Base-by-base conservation (phyloP, 2,329 filamentous ascomycete species). In the Beauveria brongniartii region DNA sequence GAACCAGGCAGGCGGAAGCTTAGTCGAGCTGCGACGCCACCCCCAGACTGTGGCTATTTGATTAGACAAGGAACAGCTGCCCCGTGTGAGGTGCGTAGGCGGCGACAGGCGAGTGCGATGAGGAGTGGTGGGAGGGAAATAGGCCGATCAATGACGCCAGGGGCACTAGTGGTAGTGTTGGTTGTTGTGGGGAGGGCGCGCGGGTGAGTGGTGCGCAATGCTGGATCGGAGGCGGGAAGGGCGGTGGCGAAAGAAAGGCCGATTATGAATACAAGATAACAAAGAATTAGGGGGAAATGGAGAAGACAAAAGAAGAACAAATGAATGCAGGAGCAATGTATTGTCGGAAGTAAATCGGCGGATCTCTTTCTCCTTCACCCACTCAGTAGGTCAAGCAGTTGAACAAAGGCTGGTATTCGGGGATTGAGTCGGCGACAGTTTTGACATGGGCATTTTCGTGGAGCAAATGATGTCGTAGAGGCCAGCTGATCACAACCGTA, bases 11-110 rank as follows among this genome's bases (percentile, higher is more conserved):
- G 30, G 30, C 41, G 58, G 58, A 46, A 60, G 58, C 44, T 58
- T 41, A 58, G 55, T 50, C 30, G 30, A 46, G 48, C 24, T 51
- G 41, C 24, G 20, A 59, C 56, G 58, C 58, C 58, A 60, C 58
- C 58, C 58, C 58, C 58, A 41, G 58, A 60, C 50, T 60, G 30
- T 54, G 41, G 41, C 8, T 58, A 43, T 58, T 46, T 50, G 55
- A 30, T 46, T 28, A 58, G 46, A 50, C 50, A 58, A 58, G 55
- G 22, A 16, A 46, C 20, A 34, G 46, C 34, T 22, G 26, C 30
- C 14, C 34, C 14, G 14, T 41, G 28, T 24, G 26, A 37, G 41
- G 55, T 41, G 34, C 30, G 44, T 34, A 22, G 44, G 16, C 34
- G 44, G 44, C 55, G 44, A 46, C 30, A 58, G 30, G 55, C 44